Evolutionary conservation across 164 flowering plant genomes (phyloP).

Genomic region (Cinnamomum micranthum): DNA sequence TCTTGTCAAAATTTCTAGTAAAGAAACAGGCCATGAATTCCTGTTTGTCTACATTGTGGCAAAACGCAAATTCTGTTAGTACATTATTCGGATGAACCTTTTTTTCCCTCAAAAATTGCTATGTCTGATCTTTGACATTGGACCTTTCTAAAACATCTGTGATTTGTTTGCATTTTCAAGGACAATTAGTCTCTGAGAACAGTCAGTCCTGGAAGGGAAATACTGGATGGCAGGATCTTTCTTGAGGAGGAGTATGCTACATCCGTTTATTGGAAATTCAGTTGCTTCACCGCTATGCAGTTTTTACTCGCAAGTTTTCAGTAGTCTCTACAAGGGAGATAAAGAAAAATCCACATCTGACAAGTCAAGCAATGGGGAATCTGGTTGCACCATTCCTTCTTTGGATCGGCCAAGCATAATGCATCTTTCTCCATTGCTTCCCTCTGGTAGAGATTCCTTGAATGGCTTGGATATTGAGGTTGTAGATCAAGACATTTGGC

Average conservation of each 20-base stretch:
- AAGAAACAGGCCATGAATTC: too few relatives aligned
- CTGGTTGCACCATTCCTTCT: not conserved
- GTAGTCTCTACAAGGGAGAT: conserved; percentile 2
- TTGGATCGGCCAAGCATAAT: conserved; percentile 11
- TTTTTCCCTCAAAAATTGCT: too few relatives aligned
- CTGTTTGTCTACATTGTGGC: too few relatives aligned
- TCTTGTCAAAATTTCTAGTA: too few relatives aligned
- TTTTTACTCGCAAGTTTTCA: conserved; percentile 26
- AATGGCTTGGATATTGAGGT: conserved; percentile 45
- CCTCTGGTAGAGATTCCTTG: conserved; percentile 7
- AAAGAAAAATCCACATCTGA: conserved; percentile 4
- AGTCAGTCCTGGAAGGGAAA: not conserved
- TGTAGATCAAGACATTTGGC: conserved; percentile 69
- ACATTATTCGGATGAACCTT: too few relatives aligned
- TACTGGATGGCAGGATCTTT: conserved; percentile 19
- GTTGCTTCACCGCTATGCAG: conserved; percentile 8
- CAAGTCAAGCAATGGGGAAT: not conserved
- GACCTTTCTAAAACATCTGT: not conserved
- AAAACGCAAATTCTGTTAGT: too few relatives aligned
- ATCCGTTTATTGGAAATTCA: conserved; percentile 3
- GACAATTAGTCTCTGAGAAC: not conserved
- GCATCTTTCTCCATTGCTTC: conserved; percentile 37
- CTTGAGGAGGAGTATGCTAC: conserved; percentile 14
- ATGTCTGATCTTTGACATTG: not conserved
- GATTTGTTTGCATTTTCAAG: not conserved